Percentiles rank a stretch among this genome's conserved stretches.
These are phyloP conservation scores for Boechera stricta DNA, from an alignment of 345 rosid genomes.

Conservation along the genomic window DNA sequence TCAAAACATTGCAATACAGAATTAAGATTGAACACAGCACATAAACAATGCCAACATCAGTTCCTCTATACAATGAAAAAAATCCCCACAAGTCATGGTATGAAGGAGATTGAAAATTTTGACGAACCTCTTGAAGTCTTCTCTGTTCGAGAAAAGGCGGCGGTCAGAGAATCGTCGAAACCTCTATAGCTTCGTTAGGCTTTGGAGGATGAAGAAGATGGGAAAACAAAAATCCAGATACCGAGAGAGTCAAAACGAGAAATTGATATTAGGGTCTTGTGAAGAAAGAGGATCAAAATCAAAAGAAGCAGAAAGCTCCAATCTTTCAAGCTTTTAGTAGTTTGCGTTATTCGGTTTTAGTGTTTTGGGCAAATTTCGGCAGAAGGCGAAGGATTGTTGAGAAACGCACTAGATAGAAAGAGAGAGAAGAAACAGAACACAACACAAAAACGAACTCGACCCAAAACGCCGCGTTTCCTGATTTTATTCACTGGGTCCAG, in stretches of 20 bases:
- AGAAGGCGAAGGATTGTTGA: conserved; percentile 36
- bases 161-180: conserved; percentile 10
- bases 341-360: conserved; percentile 5
- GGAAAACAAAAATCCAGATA: not conserved
- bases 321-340: conserved; percentile 29
- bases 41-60: conserved; percentile 45
- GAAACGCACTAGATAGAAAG: conserved; percentile 43
- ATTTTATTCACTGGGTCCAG: not conserved
- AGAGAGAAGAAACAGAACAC: conserved; percentile 16
- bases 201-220: conserved; percentile 11
- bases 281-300: conserved; percentile 4
- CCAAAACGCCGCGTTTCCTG: conserved; percentile 29
- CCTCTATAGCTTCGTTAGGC: conserved; percentile 28
- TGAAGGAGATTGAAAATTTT: not conserved
- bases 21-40: conserved; percentile 38
- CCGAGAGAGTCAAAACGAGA: conserved; percentile 17
- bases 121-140: conserved; percentile 26
- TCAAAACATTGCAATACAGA: conserved; percentile 25
- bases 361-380: conserved; percentile 33
- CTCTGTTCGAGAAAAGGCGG: not conserved
- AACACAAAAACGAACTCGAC: not conserved
- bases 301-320: not conserved
- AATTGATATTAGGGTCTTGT: conserved; percentile 1
- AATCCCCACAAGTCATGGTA: not conserved
- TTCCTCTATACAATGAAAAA: conserved; percentile 3